A percentile compares a stretch with the other conserved stretches of the same genome.
These are phyloP conservation scores for Saccharomycopsis olivae DNA, from an alignment of 805 yeast genomes.

Conservation along the genomic window DNA sequence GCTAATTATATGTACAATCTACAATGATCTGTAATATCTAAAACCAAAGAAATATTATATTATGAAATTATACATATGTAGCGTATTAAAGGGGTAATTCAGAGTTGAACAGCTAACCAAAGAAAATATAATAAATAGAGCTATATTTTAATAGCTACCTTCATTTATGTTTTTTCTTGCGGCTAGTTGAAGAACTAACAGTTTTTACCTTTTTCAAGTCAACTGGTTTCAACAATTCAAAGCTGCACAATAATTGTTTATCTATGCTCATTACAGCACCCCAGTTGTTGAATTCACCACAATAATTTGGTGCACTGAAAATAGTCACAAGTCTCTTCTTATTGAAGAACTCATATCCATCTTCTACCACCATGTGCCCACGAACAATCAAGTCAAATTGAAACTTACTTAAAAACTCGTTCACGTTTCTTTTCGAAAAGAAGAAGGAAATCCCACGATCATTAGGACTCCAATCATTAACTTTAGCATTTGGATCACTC, in stretches of 20 bases:
- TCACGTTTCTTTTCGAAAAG: constrained; percentile 66
- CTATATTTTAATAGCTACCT: too few relatives aligned
- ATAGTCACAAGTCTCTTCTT: constrained; percentile 67
- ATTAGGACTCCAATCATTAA: constrained; percentile 63
- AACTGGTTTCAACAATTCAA: constrained; percentile 80
- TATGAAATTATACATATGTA: too few relatives aligned
- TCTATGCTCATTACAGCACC: constrained; percentile 74
- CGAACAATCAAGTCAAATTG: constrained; percentile 69
- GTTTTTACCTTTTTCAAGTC: constrained; percentile 1
- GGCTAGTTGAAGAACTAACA: too few relatives aligned
- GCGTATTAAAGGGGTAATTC: too few relatives aligned
- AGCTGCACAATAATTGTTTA: constrained; percentile 51
- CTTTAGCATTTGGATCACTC: constrained; percentile 66
- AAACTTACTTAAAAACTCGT: constrained; percentile 50
- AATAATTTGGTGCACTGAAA: constrained; percentile 75
- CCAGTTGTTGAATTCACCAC: constrained; percentile 73
- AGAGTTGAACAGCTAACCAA: too few relatives aligned
- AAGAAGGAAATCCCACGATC: constrained; percentile 79
- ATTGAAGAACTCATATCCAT: constrained; percentile 76
- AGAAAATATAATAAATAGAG: too few relatives aligned
- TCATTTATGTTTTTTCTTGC: too few relatives aligned
- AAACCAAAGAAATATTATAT: too few relatives aligned
- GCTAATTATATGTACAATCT: too few relatives aligned
- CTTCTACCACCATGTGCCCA: constrained; percentile 87
- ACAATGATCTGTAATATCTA: too few relatives aligned